Evolutionary conservation across 768 basidiomycete genomes (phyloP), one percentile per base, ranked within the genome.

Genomic region (Mycena galopus): DNA sequence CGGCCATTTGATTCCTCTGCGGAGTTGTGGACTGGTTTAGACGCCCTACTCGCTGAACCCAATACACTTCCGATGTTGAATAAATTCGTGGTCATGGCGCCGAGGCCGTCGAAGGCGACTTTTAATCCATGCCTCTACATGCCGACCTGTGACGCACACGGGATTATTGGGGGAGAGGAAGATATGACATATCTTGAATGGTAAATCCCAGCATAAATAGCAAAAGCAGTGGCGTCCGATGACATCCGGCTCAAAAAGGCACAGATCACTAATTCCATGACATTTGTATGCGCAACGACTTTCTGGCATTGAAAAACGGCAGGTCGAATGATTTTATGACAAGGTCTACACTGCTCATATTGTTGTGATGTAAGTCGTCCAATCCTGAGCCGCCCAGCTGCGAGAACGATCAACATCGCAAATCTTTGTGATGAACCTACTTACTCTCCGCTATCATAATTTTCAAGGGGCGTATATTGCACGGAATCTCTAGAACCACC

Each of bases 311-410:
- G n/a, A n/a, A n/a, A n/a, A n/a, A n/a, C n/a, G n/a, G n/a, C n/a
- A n/a, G n/a, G n/a, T n/a, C n/a, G n/a, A n/a, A n/a, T n/a, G n/a
- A n/a, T n/a, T n/a, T n/a, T n/a, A n/a, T n/a, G n/a, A n/a, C n/a
- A n/a, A n/a, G n/a, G n/a, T n/a, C n/a, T n/a, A n/a, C n/a, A n/a
- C n/a, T n/a, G n/a, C n/a, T n/a, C n/a, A n/a, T 39, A 3, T 10
- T 16, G 39, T 29, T 62, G 21, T 62, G 11, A 72, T 53, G 25
- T 66, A 61, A 9, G 29, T 61, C 11, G 71, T 44, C 71, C 71
- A 72, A 44, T 72, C 71, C 1, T 65, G 71, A 7, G 71, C 62
- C 23, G 65, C 65, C 71, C 71, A 72, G 42, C 71, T 72, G 27
- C 19, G 53, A 42, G 3, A 2, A 39, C 39, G 5, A 35, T 55